Percentiles rank a stretch among this genome's conserved stretches.
phyloP scores from a whole-genome alignment of 768 basidiomycete species.

The Collybia nuda region DNA sequence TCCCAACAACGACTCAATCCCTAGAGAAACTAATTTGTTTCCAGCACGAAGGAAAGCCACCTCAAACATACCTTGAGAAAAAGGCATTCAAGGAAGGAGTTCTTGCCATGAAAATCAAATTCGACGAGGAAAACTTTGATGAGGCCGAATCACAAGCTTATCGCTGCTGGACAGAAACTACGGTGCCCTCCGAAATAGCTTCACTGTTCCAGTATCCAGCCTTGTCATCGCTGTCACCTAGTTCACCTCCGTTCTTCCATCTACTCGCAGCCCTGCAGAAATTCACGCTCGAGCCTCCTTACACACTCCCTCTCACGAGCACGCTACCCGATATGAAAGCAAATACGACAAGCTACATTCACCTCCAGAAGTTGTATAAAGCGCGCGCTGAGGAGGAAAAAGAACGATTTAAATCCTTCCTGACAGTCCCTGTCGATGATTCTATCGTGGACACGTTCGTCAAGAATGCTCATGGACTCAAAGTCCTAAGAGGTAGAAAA shows the following conservation, averaged over 20 bases:
- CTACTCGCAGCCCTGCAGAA: conserved; percentile 72
- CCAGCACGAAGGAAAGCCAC: conserved; percentile 69
- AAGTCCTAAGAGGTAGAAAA: conserved; percentile 59
- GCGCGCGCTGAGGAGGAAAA: conserved; percentile 72
- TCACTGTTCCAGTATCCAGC: conserved; percentile 63
- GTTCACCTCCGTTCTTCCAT: conserved; percentile 71
- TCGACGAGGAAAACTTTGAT: conserved; percentile 97
- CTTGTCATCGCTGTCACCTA: conserved; percentile 36
- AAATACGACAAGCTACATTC: conserved; percentile 79
- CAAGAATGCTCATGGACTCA: conserved; percentile 76
- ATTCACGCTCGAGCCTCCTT: conserved; percentile 56
- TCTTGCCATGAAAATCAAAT: conserved; percentile 62
- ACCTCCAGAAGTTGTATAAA: conserved; percentile 85
- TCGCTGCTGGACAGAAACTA: conserved; percentile 64
- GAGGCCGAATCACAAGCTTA: conserved; percentile 91
- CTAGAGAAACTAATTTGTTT: no score
- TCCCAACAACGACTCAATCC: background rate
- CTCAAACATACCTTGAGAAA: conserved; percentile 62
- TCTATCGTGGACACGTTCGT: conserved; percentile 68
- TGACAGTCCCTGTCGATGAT: conserved; percentile 47
- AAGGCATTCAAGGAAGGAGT: conserved; percentile 75
- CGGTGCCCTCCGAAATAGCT: conserved; percentile 66
- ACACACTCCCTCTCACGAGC: conserved; percentile 80
- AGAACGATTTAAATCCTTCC: conserved; percentile 47
- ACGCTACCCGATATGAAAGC: conserved; percentile 97